Percentiles rank a stretch among this genome's conserved stretches.
phyloP scores from a whole-genome alignment of 2,329 filamentous ascomycete genomes.

The Colletotrichum karsti region DNA sequence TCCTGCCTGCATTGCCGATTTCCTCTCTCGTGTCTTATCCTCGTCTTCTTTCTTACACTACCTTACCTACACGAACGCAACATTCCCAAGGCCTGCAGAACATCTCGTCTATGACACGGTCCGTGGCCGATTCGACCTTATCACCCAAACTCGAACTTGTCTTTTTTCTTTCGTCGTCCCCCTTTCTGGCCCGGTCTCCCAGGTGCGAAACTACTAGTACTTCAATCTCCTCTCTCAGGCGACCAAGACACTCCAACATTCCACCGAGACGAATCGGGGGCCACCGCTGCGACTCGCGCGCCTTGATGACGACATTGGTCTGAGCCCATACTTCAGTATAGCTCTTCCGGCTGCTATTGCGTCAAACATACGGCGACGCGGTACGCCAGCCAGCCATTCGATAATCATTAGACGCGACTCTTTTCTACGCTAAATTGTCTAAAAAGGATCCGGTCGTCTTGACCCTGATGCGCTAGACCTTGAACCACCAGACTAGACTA shows the following conservation, averaged over 20 bases:
- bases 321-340: conserved; percentile 11
- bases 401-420: not conserved
- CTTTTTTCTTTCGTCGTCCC: not conserved
- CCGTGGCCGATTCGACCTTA: not conserved
- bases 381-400: conserved; percentile 5
- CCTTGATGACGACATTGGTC: conserved; percentile 25
- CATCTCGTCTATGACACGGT: not conserved
- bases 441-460: not conserved
- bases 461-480: not conserved
- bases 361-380: conserved; percentile 10
- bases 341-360: conserved; percentile 9
- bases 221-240: not conserved
- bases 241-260: conserved; percentile 15
- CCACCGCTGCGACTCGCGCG: conserved; percentile 5
- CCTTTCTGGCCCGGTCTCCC: no score
- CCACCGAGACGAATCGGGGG: conserved; percentile 6
- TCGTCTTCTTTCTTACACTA: not conserved
- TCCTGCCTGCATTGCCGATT: not conserved
- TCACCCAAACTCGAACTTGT: not conserved
- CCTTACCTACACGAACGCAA: not conserved
- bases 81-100: not conserved
- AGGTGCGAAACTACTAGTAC: no score
- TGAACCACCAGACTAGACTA: not conserved
- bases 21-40: not conserved
- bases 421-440: conserved; percentile 1